Percentiles rank a stretch among this genome's conserved stretches.
phyloP scores from a whole-genome alignment of 306 rosid species.

The Hippophae rhamnoides region DNA sequence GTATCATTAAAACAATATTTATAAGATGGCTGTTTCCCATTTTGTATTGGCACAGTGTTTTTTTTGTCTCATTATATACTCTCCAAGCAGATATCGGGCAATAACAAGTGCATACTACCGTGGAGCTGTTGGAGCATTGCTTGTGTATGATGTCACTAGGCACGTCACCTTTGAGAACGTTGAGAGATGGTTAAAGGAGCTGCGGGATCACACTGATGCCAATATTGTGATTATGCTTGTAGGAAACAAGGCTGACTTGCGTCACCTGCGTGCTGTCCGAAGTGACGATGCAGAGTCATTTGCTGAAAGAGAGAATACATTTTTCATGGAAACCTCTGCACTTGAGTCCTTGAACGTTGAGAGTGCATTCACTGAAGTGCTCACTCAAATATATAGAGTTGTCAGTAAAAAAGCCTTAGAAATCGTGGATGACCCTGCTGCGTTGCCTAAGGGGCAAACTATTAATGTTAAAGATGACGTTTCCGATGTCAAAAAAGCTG shows the following conservation, averaged over 20 bases:
- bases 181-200: slow-evolving; percentile 83
- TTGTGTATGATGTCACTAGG: slow-evolving; percentile 75
- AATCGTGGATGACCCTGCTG: slow-evolving; percentile 66
- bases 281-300: slow-evolving; percentile 54
- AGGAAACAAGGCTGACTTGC: slow-evolving; percentile 80
- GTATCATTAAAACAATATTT: too few relatives aligned
- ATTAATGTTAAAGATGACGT: slow-evolving; percentile 71
- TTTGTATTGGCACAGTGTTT: too few relatives aligned
- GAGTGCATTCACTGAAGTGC: slow-evolving; percentile 71
- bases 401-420: slow-evolving; percentile 72
- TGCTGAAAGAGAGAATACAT: slow-evolving; percentile 59
- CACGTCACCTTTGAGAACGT: slow-evolving; percentile 68
- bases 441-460: slow-evolving; percentile 69
- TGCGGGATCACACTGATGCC: slow-evolving; percentile 72
- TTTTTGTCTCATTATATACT: slow-evolving; percentile 16
- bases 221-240: slow-evolving; percentile 79
- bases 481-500: slow-evolving; percentile 54
- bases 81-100: slow-evolving; percentile 55
- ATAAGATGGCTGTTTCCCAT: too few relatives aligned
- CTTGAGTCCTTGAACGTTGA: slow-evolving; percentile 72
- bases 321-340: slow-evolving; percentile 82
- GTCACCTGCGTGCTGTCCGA: slow-evolving; percentile 61
- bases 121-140: slow-evolving; percentile 81
- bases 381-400: slow-evolving; percentile 59
- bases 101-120: slow-evolving; percentile 77